Evolutionary conservation across 352 stramenopile genomes (phyloP).

Genomic region (Thalassiosira delicatula): DNA sequence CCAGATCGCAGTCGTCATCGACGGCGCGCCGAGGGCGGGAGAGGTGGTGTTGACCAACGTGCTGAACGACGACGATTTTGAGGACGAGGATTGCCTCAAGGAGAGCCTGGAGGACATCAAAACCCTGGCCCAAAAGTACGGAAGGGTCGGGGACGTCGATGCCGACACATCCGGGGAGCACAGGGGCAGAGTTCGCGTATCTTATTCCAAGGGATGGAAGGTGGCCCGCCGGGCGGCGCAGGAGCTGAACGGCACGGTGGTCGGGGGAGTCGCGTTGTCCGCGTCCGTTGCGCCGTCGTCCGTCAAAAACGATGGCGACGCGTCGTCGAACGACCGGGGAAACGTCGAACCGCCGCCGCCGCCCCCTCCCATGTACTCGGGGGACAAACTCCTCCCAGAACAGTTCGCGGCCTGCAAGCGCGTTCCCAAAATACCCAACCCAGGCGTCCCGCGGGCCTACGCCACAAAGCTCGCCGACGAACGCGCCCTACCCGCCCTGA

Average conservation of each 20-base stretch:
- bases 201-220: constrained; percentile 40
- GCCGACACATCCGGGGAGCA: constrained; percentile 30
- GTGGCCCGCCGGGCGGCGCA: constrained; percentile 44
- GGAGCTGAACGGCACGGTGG: constrained; percentile 58
- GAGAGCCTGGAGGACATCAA: constrained; percentile 74
- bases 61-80: constrained; percentile 77
- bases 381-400: constrained; percentile 80
- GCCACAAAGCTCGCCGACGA: constrained; percentile 65
- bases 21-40: background rate
- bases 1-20: constrained; percentile 18
- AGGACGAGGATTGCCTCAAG: constrained; percentile 78
- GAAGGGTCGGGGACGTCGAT: constrained; percentile 38
- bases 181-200: constrained; percentile 49
- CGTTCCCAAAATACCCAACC: constrained; percentile 81
- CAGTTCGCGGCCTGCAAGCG: constrained; percentile 77
- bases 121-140: constrained; percentile 63
- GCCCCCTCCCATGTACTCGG: constrained; percentile 67
- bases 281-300: constrained; percentile 31
- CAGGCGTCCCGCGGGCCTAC: constrained; percentile 64
- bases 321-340: too few relatives aligned
- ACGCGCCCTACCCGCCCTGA: constrained; percentile 64
- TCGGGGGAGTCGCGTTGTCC: constrained; percentile 60
- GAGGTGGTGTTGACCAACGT: constrained; percentile 64
- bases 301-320: too few relatives aligned
- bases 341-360: too few relatives aligned